phyloP scores from a whole-genome alignment of 2,329 filamentous ascomycete genomes.

The Hymenoscyphus fraxineus region DNA sequence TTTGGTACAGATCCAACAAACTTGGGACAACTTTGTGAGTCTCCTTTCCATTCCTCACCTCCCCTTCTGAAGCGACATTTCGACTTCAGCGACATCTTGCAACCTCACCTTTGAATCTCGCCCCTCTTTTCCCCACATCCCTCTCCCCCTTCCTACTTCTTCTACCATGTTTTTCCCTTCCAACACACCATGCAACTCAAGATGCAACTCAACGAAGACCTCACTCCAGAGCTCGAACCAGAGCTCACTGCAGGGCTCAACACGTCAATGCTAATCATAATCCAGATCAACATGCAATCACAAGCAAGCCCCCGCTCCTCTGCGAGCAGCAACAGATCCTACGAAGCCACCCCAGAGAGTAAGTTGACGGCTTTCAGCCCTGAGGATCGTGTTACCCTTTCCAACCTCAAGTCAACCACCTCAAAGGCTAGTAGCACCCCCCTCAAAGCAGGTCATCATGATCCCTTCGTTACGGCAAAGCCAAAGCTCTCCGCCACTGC shows the following conservation, averaged over 20 bases:
- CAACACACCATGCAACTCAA: not conserved
- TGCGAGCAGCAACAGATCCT: conserved; percentile 50
- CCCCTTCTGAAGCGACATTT: not conserved
- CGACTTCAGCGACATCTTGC: not conserved
- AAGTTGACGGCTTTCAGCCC: conserved; percentile 62
- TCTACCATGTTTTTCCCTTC: not conserved
- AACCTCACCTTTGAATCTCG: not conserved
- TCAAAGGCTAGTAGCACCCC: conserved; percentile 26
- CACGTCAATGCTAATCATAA: no score
- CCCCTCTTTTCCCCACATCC: no score
- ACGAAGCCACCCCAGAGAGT: conserved; percentile 62
- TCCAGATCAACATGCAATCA: conserved; percentile 2
- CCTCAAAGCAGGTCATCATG: conserved; percentile 21
- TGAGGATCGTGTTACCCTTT: conserved; percentile 39
- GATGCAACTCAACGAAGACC: no score
- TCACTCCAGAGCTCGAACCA: no score
- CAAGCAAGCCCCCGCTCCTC: conserved; percentile 40
- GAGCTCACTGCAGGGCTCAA: no score
- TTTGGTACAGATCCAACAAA: conserved; percentile 2
- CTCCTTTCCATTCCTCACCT: not conserved
- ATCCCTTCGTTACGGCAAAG: conserved; percentile 49
- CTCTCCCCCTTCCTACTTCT: not conserved
- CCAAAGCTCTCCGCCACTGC: conserved; percentile 59
- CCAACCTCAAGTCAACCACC: conserved; percentile 7
- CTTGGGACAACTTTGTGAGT: not conserved